phyloP scores from a whole-genome alignment of 257 asterid species.

The Striga asiatica region DNA sequence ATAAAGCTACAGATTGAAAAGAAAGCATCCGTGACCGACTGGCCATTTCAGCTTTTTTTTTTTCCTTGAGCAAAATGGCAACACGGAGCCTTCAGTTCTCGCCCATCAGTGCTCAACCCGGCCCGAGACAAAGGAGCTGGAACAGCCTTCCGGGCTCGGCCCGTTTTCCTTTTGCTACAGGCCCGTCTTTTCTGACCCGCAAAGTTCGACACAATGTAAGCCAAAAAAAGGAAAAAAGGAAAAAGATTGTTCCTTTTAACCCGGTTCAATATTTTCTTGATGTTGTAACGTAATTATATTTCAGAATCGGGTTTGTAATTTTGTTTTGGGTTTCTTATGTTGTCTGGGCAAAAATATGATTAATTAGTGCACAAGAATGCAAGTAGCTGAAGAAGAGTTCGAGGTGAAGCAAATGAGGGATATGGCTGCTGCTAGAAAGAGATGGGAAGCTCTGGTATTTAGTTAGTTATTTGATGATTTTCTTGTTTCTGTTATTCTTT shows the following conservation, averaged over 20 bases:
- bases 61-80: slow-evolving; percentile 29
- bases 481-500: neutral
- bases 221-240: too few species aligned
- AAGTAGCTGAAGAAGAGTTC: slow-evolving; percentile 71
- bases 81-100: slow-evolving; percentile 32
- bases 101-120: slow-evolving; percentile 27
- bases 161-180: slow-evolving; percentile 17
- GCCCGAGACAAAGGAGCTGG: slow-evolving; percentile 24
- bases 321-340: slow-evolving; percentile 5
- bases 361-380: slow-evolving; percentile 50
- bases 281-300: neutral
- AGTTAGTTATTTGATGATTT: neutral
- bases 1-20: neutral
- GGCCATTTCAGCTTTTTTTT: neutral
- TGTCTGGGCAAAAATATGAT: too few species aligned
- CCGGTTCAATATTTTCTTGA: neutral
- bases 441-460: slow-evolving; percentile 95
- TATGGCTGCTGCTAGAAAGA: slow-evolving; percentile 92
- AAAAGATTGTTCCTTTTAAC: neutral
- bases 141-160: slow-evolving; percentile 24
- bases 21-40: too few species aligned
- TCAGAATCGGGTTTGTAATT: slow-evolving; percentile 14
- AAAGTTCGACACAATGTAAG: slow-evolving; percentile 28
- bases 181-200: slow-evolving; percentile 21
- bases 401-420: slow-evolving; percentile 91